Evolutionary conservation across 2,329 filamentous ascomycete species (phyloP).

Genomic region (Pseudogymnoascus sp.): DNA sequence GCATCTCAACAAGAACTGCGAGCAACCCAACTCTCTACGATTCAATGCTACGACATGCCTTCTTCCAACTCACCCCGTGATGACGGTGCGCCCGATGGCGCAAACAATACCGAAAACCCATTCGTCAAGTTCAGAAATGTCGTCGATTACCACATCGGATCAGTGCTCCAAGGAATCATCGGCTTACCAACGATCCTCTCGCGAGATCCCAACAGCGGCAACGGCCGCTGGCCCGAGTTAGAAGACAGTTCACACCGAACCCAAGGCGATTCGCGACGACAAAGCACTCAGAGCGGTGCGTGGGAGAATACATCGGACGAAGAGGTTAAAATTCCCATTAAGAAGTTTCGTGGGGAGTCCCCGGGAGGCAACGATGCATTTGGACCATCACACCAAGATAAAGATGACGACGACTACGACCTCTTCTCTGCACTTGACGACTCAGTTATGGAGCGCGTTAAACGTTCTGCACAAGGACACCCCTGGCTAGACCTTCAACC

Average conservation of each 20-base stretch:
- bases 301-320: neutral
- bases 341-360: conserved; percentile 12
- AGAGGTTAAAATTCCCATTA: conserved; percentile 15
- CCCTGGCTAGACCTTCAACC: neutral
- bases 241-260: conserved; percentile 21
- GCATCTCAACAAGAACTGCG: neutral
- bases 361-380: neutral
- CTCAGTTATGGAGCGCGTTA: neutral
- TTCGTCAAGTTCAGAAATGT: conserved; percentile 27
- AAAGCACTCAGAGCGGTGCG: neutral
- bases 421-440: conserved; percentile 1
- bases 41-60: conserved; percentile 1
- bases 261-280: neutral
- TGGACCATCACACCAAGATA: neutral
- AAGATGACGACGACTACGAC: conserved; percentile 5
- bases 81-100: neutral
- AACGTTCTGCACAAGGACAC: neutral
- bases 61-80: conserved; percentile 7
- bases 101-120: conserved; percentile 22
- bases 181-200: conserved; percentile 27
- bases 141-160: conserved; percentile 25
- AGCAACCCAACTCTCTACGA: neutral
- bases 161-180: conserved; percentile 27
- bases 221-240: conserved; percentile 22
- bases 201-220: conserved; percentile 14